phyloP scores from a whole-genome alignment of 148 eudicot genomes.

The Camellia japonica region DNA sequence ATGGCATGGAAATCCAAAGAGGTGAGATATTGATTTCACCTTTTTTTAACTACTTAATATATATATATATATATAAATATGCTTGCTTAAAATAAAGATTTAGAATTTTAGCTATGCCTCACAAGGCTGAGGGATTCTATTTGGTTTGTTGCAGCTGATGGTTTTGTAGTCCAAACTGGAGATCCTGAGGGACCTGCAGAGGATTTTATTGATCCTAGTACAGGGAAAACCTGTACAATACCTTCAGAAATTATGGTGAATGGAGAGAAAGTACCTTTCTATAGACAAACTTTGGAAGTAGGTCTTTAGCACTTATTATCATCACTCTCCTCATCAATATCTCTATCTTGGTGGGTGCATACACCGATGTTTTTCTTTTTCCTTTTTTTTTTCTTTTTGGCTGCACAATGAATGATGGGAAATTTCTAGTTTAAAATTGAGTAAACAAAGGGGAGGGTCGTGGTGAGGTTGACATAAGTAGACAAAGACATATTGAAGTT shows the following conservation, averaged over 20 bases:
- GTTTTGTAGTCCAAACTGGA: conserved; percentile 99
- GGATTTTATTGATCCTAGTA: conserved; percentile 97
- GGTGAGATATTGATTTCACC: conserved; percentile 34
- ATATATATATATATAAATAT: neutral
- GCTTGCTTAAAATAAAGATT: conserved; percentile 11
- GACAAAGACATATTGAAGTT: neutral
- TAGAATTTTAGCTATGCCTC: neutral
- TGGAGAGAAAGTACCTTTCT: conserved; percentile 85
- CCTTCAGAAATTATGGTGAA: conserved; percentile 89
- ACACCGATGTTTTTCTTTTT: neutral
- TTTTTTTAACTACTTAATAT: neutral
- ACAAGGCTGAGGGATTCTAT: neutral
- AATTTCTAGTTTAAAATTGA: neutral
- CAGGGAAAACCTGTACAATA: conserved; percentile 87
- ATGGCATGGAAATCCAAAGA: conserved; percentile 99
- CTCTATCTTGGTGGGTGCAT: neutral
- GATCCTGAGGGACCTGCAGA: conserved; percentile 99
- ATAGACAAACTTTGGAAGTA: conserved; percentile 92
- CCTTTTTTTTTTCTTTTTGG: neutral
- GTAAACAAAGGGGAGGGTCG: neutral
- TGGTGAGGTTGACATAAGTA: neutral
- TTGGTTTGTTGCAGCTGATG: conserved; percentile 66
- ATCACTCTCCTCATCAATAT: conserved; percentile 6
- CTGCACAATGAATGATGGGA: neutral
- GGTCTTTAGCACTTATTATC: conserved; percentile 20